Percentiles rank a stretch among this genome's conserved stretches.
phyloP scores from a whole-genome alignment of 306 rosid genomes.

The Vachellia pachyceras region DNA sequence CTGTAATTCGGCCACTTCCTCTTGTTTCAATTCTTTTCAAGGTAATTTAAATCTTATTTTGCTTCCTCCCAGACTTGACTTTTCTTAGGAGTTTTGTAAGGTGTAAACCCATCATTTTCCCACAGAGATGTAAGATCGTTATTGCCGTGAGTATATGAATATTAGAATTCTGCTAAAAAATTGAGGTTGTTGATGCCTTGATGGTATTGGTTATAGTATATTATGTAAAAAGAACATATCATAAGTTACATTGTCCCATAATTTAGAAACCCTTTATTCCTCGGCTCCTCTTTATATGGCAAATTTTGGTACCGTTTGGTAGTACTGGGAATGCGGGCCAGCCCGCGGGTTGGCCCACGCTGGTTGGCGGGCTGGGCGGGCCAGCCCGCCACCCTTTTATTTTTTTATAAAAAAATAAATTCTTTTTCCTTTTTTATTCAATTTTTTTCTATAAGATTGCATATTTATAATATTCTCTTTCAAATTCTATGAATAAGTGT shows the following conservation, averaged over 20 bases:
- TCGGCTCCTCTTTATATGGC: not conserved
- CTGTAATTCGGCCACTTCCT: constrained; percentile 25
- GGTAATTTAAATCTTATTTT: constrained; percentile 25
- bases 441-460: too few relatives aligned
- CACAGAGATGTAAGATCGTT: not conserved
- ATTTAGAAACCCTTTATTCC: not conserved
- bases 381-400: too few relatives aligned
- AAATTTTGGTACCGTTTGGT: too few relatives aligned
- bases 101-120: not conserved
- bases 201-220: not conserved
- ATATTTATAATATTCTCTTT: too few relatives aligned
- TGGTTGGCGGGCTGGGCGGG: too few relatives aligned
- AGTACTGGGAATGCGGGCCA: too few relatives aligned
- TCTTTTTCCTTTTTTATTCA: too few relatives aligned
- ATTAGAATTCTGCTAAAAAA: not conserved
- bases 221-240: not conserved
- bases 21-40: constrained; percentile 28
- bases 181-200: not conserved
- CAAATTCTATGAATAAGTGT: too few relatives aligned
- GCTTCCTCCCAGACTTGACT: not conserved
- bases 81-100: not conserved
- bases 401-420: too few relatives aligned
- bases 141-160: not conserved
- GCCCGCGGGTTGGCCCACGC: too few relatives aligned
- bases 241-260: not conserved